A percentile compares a stretch with the other conserved stretches of the same genome.
Conservation (phyloP, 306 rosid species). For the Medicago arabica region DNA sequence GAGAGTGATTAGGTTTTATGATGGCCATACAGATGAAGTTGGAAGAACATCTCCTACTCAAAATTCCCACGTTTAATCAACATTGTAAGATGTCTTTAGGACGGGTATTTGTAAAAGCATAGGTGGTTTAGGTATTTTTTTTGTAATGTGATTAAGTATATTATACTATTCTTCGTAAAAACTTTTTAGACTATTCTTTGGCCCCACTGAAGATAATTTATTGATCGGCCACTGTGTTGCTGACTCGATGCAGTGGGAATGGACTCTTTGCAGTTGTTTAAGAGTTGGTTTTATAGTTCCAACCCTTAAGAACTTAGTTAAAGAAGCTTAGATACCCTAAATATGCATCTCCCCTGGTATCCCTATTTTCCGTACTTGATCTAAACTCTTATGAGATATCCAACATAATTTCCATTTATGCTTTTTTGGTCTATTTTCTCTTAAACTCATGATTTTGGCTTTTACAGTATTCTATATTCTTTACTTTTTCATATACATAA, state of each 20-base stretch:
- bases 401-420: neutral
- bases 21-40: conserved; percentile 3
- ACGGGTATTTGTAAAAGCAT: neutral
- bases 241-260: neutral
- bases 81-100: conserved; percentile 14
- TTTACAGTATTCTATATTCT: conserved; percentile 5
- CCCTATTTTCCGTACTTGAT: neutral
- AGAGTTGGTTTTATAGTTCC: neutral
- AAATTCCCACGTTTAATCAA: conserved; percentile 23
- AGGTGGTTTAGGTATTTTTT: no score
- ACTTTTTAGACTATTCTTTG: no score
- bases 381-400: neutral
- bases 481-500: neutral
- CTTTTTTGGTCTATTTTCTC: neutral
- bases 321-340: neutral
- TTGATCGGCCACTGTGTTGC: neutral
- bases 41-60: conserved; percentile 9
- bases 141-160: no score
- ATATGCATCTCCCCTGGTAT: neutral
- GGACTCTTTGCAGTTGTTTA: neutral
- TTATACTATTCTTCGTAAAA: no score
- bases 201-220: neutral
- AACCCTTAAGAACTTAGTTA: neutral
- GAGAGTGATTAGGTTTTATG: neutral
- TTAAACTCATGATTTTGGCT: neutral